These are phyloP conservation scores for Saraca asoca DNA, from an alignment of 331 rosid genomes.

Conservation along the genomic window DNA sequence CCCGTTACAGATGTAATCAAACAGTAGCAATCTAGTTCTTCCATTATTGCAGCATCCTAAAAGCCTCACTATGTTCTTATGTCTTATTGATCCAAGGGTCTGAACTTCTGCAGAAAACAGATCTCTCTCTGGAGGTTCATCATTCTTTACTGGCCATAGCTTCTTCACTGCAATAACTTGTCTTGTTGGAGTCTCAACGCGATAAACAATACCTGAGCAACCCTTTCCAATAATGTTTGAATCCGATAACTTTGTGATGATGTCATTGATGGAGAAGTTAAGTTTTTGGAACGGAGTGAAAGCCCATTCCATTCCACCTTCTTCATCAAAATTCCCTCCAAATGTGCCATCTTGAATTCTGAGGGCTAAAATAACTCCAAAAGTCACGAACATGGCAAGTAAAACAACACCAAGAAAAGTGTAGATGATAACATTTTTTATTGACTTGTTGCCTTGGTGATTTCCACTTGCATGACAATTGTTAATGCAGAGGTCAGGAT, in stretches of 20 bases:
- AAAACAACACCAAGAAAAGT: slow-evolving; percentile 64
- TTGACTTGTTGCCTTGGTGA: slow-evolving; percentile 45
- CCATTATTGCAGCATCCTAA: slow-evolving; percentile 84
- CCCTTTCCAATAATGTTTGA: slow-evolving; percentile 86
- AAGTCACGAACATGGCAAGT: slow-evolving; percentile 53
- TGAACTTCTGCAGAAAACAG: slow-evolving; percentile 78
- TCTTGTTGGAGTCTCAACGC: slow-evolving; percentile 81
- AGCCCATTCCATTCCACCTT: slow-evolving; percentile 66
- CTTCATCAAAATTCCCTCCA: slow-evolving; percentile 47
- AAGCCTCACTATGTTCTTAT: slow-evolving; percentile 86
- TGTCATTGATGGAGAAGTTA: slow-evolving; percentile 72
- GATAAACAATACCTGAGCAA: slow-evolving; percentile 84
- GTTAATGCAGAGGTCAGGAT: slow-evolving; percentile 67
- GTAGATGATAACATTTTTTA: slow-evolving; percentile 53
- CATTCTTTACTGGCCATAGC: slow-evolving; percentile 70
- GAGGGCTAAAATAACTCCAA: slow-evolving; percentile 57
- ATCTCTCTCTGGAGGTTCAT: slow-evolving; percentile 72
- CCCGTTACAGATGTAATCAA: slow-evolving; percentile 86
- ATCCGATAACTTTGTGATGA: slow-evolving; percentile 66
- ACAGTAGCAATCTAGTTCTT: slow-evolving; percentile 73
- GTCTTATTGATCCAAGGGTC: slow-evolving; percentile 89
- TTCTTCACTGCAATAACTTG: slow-evolving; percentile 92
- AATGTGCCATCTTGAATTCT: slow-evolving; percentile 51
- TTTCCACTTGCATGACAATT: slow-evolving; percentile 46
- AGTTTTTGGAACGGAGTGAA: slow-evolving; percentile 92